Percentiles rank a stretch among this genome's conserved stretches.
Conservation (phyloP, 1,139 yeast genomes). For the Blastobotrys raffinosifermentans region DNA sequence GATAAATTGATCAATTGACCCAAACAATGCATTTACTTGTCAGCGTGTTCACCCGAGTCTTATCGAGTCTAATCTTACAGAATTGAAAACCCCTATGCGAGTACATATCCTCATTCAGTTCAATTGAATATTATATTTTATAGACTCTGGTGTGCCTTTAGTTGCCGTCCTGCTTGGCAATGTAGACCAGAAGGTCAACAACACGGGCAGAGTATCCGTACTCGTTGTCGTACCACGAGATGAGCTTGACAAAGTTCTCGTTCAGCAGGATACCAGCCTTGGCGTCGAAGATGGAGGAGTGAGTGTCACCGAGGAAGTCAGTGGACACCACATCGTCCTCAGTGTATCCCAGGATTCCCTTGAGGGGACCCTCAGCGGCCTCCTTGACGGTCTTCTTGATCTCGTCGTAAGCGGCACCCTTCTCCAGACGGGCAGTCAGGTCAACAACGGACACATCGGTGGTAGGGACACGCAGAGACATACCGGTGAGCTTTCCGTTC, state of each 20-base stretch:
- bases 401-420: slow-evolving; percentile 66
- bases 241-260: slow-evolving; percentile 78
- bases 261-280: slow-evolving; percentile 80
- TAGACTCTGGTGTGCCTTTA: background rate
- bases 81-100: too few species aligned
- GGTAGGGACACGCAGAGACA: slow-evolving; percentile 86
- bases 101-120: too few species aligned
- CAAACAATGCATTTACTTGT: too few species aligned
- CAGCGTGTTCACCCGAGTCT: too few species aligned
- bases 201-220: slow-evolving; percentile 91
- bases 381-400: slow-evolving; percentile 70
- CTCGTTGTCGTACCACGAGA: slow-evolving; percentile 89
- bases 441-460: slow-evolving; percentile 78
- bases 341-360: slow-evolving; percentile 78
- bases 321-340: slow-evolving; percentile 83
- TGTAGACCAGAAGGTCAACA: slow-evolving; percentile 73
- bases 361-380: slow-evolving; percentile 56
- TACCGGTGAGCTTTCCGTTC: slow-evolving; percentile 85
- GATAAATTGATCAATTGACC: too few species aligned
- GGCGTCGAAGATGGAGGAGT: slow-evolving; percentile 79
- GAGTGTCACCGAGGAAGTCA: slow-evolving; percentile 72
- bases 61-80: too few species aligned
- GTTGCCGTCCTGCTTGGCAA: slow-evolving; percentile 44
- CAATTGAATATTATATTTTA: too few species aligned
- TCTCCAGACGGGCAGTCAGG: slow-evolving; percentile 63